These are phyloP conservation scores for Litsea cubeba DNA, from an alignment of 164 flowering plant species.

Conservation along the genomic window DNA sequence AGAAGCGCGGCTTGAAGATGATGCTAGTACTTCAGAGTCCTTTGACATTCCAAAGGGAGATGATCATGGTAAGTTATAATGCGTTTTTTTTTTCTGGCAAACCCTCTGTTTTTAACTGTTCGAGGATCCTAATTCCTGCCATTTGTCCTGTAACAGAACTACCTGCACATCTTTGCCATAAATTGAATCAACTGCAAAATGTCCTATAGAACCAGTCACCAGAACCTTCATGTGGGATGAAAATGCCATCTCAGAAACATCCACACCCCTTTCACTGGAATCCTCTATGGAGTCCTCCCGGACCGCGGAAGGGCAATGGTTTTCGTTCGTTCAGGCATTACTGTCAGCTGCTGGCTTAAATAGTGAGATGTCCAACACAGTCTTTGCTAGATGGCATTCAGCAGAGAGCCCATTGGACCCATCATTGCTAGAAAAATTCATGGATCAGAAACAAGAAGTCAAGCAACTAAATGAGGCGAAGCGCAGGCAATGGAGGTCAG, in stretches of 20 bases:
- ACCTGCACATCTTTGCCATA: conserved; percentile 15
- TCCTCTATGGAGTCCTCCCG: conserved; percentile 19
- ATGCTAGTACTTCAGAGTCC: conserved; percentile 31
- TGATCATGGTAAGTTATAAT: conserved; percentile 30
- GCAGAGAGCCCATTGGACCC: conserved; percentile 73
- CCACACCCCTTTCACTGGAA: conserved; percentile 28
- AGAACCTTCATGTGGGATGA: conserved; percentile 77
- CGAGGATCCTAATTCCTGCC: neutral
- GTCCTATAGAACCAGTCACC: conserved; percentile 76
- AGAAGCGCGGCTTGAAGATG: conserved; percentile 51
- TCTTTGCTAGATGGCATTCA: conserved; percentile 58
- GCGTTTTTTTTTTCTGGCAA: neutral
- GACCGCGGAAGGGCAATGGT: conserved; percentile 42
- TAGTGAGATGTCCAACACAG: conserved; percentile 24
- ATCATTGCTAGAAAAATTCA: conserved; percentile 49
- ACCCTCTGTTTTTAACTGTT: neutral
- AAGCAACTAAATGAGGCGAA: conserved; percentile 44
- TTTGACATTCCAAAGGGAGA: conserved; percentile 28
- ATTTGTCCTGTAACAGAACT: conserved; percentile 26
- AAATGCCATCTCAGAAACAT: conserved; percentile 28
- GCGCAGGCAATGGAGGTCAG: conserved; percentile 61
- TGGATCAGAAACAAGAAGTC: conserved; percentile 31
- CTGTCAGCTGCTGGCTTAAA: conserved; percentile 53
- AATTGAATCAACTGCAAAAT: conserved; percentile 62
- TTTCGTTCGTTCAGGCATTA: conserved; percentile 42